Percentiles rank a stretch among this genome's conserved stretches.
Evolutionary conservation across 257 asterid genomes (phyloP).

Genomic region (Rubia yunnanensis): DNA sequence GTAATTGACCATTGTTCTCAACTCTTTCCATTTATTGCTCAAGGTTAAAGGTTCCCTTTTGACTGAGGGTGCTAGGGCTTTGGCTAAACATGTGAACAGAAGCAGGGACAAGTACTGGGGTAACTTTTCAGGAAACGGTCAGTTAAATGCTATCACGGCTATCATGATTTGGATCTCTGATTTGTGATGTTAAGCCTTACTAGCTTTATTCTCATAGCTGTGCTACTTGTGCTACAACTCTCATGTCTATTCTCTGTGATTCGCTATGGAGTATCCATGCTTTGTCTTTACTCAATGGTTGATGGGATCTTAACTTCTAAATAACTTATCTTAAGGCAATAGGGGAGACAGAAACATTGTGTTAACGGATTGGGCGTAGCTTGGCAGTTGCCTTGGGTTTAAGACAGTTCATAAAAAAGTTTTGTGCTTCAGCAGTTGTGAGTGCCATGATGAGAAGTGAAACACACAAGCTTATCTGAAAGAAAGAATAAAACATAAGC

Average conservation of each 20-base stretch:
- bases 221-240: slow-evolving; percentile 4
- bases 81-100: slow-evolving; percentile 64
- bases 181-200: not conserved
- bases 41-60: slow-evolving; percentile 63
- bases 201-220: not conserved
- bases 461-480: not conserved
- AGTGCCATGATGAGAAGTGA: not conserved
- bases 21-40: slow-evolving; percentile 18
- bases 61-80: slow-evolving; percentile 84
- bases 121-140: slow-evolving; percentile 56
- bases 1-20: not conserved
- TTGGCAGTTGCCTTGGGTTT: not conserved
- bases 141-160: slow-evolving; percentile 23
- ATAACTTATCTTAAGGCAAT: not conserved
- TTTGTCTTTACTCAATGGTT: not conserved
- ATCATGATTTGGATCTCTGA: slow-evolving; percentile 6
- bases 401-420: not conserved
- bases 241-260: not conserved
- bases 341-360: not conserved
- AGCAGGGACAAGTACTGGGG: slow-evolving; percentile 77
- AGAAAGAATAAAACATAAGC: not conserved
- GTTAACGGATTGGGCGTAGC: no score
- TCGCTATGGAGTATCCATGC: not conserved
- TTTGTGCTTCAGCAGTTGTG: not conserved
- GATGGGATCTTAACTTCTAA: not conserved